These are phyloP conservation scores for Tuber umbilicatum DNA, from an alignment of 495 filamentous ascomycete species.

Conservation along the genomic window DNA sequence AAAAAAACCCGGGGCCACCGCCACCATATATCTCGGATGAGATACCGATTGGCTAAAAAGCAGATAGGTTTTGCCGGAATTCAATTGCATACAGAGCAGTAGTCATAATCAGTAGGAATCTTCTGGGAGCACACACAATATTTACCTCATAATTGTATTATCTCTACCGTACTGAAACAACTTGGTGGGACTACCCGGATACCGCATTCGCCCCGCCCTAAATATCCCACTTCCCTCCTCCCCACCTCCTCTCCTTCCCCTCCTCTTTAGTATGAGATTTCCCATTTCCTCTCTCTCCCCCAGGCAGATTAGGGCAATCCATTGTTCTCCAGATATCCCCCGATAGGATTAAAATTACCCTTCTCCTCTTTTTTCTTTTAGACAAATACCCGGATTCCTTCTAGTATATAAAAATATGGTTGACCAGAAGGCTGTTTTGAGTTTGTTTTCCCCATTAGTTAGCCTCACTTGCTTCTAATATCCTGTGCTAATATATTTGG, in stretches of 20 bases:
- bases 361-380: conserved; percentile 34
- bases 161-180: conserved; percentile 9
- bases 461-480: conserved; percentile 7
- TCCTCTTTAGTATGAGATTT: conserved; percentile 2
- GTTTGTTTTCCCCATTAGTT: conserved; percentile 51
- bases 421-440: conserved; percentile 88
- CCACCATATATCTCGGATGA: background rate
- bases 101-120: conserved; percentile 20
- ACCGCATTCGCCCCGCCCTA: background rate
- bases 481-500: conserved; percentile 11
- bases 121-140: conserved; percentile 28
- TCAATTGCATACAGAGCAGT: background rate
- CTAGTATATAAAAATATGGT: conserved; percentile 50
- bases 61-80: background rate
- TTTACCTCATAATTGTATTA: conserved; percentile 24
- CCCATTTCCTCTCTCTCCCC: conserved; percentile 23
- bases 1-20: background rate
- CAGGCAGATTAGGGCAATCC: conserved; percentile 7
- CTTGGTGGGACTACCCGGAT: background rate
- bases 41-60: background rate
- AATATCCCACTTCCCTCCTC: conserved; percentile 13
- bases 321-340: conserved; percentile 10
- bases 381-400: conserved; percentile 35
- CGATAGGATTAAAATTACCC: conserved; percentile 38
- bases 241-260: conserved; percentile 31